Evolutionary conservation across 306 rosid genomes (phyloP).

Genomic region (Cucumis melo): DNA sequence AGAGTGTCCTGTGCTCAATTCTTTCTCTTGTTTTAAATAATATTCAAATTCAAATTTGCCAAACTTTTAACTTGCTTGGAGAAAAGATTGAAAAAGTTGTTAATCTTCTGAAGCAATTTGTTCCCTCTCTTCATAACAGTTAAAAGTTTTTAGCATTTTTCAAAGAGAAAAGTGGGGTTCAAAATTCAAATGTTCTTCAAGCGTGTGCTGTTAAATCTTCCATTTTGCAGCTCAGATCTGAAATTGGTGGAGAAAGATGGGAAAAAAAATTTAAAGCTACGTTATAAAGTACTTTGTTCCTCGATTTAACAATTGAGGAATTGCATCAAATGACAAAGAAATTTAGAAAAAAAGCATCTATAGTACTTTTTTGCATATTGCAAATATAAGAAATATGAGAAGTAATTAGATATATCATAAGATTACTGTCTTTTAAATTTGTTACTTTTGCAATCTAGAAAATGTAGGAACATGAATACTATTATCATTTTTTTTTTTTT

Average conservation of each 20-base stretch:
- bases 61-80: background rate
- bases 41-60: conserved; percentile 69
- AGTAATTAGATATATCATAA: no score
- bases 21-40: conserved; percentile 12
- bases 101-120: background rate
- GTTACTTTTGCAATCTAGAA: no score
- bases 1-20: background rate
- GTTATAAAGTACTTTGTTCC: no score
- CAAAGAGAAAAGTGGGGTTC: background rate
- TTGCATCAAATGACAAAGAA: no score
- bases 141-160: background rate
- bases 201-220: background rate
- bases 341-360: no score
- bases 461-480: no score
- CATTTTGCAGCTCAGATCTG: background rate
- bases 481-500: no score
- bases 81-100: background rate
- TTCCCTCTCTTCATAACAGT: background rate
- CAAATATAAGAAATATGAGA: no score
- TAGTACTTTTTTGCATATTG: no score
- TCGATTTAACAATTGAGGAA: no score
- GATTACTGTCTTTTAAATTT: no score
- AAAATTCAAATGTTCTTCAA: background rate
- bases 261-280: background rate
- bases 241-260: background rate